A percentile compares a stretch with the other conserved stretches of the same genome.
phyloP scores from a whole-genome alignment of 2,329 filamentous ascomycete genomes.

The Coniella vitis region DNA sequence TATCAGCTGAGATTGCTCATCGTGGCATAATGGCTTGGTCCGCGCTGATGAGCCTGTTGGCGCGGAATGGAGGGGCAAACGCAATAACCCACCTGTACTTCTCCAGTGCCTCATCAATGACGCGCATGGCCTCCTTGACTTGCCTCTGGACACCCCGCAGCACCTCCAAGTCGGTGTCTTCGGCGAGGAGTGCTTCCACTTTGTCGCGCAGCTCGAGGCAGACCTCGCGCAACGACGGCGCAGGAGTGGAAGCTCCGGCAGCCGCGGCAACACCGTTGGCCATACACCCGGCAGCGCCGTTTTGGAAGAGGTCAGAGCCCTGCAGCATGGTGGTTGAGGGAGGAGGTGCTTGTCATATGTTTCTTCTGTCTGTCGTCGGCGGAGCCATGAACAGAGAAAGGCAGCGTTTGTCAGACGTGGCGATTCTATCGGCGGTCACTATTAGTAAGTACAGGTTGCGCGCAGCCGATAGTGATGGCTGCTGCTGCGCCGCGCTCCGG shows the following conservation, averaged over 20 bases:
- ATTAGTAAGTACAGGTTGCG: too few species aligned
- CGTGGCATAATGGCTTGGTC: too few species aligned
- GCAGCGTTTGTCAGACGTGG: too few species aligned
- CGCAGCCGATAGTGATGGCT: too few species aligned
- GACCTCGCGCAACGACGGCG: conserved; percentile 28
- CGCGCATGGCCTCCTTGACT: conserved; percentile 62
- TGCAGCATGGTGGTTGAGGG: conserved; percentile 4
- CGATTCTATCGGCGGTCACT: background rate
- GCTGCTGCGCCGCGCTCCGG: too few species aligned
- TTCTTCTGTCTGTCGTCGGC: background rate
- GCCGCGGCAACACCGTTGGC: background rate
- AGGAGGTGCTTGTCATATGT: conserved; percentile 2
- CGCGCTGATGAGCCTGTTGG: too few species aligned
- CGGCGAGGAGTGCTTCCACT: conserved; percentile 59
- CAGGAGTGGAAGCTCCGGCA: background rate
- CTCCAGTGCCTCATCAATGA: conserved; percentile 69
- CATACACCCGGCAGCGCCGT: conserved; percentile 8
- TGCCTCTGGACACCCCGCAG: conserved; percentile 65
- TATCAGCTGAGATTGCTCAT: too few species aligned
- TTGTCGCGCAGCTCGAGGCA: conserved; percentile 50
- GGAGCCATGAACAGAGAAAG: background rate
- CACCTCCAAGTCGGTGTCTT: conserved; percentile 44
- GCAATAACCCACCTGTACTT: conserved; percentile 61
- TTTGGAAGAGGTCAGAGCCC: conserved; percentile 2
- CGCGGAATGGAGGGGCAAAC: too few species aligned